These are phyloP conservation scores for Boletus reticuloceps DNA, from an alignment of 768 basidiomycete genomes.

Conservation along the genomic window DNA sequence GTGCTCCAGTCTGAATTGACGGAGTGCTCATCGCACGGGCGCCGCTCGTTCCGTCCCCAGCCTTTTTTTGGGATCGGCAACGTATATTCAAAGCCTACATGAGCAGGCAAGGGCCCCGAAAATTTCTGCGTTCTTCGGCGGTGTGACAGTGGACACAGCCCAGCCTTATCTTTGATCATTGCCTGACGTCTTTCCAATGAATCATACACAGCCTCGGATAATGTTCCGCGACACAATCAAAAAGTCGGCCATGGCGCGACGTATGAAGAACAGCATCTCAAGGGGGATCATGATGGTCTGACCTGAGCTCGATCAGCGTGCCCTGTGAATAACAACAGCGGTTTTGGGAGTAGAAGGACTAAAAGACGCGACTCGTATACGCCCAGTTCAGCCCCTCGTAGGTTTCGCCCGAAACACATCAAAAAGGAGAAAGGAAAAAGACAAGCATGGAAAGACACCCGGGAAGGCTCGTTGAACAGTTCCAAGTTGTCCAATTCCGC, in stretches of 20 bases:
- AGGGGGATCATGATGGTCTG: neutral
- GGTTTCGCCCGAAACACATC: neutral
- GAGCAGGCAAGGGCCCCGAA: no score
- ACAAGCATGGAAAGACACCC: slow-evolving; percentile 6
- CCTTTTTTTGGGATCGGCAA: no score
- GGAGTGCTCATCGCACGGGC: no score
- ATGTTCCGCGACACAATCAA: neutral
- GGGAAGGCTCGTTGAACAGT: slow-evolving; percentile 22
- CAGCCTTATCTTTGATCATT: no score
- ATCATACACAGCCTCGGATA: neutral
- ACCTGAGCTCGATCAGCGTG: neutral
- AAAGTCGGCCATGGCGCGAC: neutral
- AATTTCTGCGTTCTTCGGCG: no score
- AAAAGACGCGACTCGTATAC: neutral
- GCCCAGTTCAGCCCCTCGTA: neutral
- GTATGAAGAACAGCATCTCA: neutral
- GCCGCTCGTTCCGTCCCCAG: no score
- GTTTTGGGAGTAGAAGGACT: no score
- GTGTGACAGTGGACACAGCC: no score
- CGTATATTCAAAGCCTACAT: no score
- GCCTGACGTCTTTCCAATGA: no score
- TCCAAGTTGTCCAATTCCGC: slow-evolving; percentile 22
- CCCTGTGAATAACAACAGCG: neutral
- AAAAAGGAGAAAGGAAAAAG: neutral
- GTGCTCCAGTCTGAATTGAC: no score